Base-by-base conservation (phyloP, 495 filamentous ascomycete species). In the Xylaria grammica region DNA sequence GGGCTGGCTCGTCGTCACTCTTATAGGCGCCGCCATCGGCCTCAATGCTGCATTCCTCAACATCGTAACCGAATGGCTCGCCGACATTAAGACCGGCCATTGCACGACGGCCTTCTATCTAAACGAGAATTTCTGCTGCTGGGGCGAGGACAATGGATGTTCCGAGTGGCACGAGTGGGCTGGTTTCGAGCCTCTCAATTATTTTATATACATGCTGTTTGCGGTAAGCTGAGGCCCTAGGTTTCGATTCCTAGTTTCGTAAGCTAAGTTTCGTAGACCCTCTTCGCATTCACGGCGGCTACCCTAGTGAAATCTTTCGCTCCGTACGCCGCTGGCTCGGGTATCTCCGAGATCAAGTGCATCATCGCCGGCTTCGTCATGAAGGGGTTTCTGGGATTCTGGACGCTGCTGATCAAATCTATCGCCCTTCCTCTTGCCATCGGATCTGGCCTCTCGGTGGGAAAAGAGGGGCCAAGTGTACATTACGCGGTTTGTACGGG, bases 341-440 rank as follows among this genome's bases (percentile, higher is more conserved):
- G 95, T 51, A 99, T 99, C 61, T 97, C 94, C 27, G 95, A 99
- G 79, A 99, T 99, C 79, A 99, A 99, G 78, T 98, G 95, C 77
- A 99, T 99, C 68, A 97, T 99, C 70, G 94, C 94, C 6, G 95
- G 95, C n/a, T 99, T 99, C 69, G 91, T 98, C 61, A 99, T 99
- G 95, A 97, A 99, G 74, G 95, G 95, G 7, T 99, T 98, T 71
- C 83, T 99, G 44, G 92, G 95, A 32, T 90, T 89, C 66, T 92
- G 92, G 90, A 99, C 95, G 17, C 81, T 99, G 11, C 67, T 96
- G 40, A 98, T 99, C 74, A 99, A 99, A 77, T 97, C 94, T 3
- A 86, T 98, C 56, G 90, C 91, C 36, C 78, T 99, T 52, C 95
- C 95, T 0, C 82, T 99, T 20, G 91, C 95, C 49, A 99, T 99